Evolutionary conservation across 192 early-diverging fungal species (phyloP), one percentile per base, ranked within the genome.

Genomic region (Coemansia sp.): DNA sequence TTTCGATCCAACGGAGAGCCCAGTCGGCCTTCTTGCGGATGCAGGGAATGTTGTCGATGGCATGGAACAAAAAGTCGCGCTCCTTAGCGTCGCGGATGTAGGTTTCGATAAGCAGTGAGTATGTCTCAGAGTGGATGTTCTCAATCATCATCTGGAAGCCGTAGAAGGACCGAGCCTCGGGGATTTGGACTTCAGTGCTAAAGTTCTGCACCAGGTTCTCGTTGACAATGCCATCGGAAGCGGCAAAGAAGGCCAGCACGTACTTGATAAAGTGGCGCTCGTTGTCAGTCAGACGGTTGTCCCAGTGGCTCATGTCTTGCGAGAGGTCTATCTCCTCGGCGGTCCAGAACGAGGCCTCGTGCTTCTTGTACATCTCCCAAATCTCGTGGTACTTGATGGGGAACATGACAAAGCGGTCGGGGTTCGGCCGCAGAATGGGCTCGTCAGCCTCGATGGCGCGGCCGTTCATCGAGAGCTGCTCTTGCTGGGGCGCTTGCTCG

Each of bases 141-240:
- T 97, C 95, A 61, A 97, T 97, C 93, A 94, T 95, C 82, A 97
- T 94, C 84, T 97, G 95, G 86, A 97, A 97, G 14, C 92, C 94
- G 72, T 95, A 95, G 65, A 97, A 97, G 77, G 91, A 94, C 56
- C 91, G 85, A 21, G 94, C 95, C 78, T 95, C 95, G 31, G 94
- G 91, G 67, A 97, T 93, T 83, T 95, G 92, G 36, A 97, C 91
- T 73, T 97, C 94, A 51, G 88, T 89, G 61, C 86, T 91, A 73
- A 97, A 97, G 59, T 93, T 88, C 73, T 92, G 86, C 26, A 95
- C 88, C 35, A 97, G 81, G 73, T 95, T 97, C 83, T 97, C 95
- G 80, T 95, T 95, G 50, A 97, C 95, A 65, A 97, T 95, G 58
- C 94, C 94, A 83, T 97, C 95, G 11, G 92, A 93, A 34, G 93